Base-by-base conservation (phyloP, 345 rosid species). In the Melaleuca alternifolia region DNA sequence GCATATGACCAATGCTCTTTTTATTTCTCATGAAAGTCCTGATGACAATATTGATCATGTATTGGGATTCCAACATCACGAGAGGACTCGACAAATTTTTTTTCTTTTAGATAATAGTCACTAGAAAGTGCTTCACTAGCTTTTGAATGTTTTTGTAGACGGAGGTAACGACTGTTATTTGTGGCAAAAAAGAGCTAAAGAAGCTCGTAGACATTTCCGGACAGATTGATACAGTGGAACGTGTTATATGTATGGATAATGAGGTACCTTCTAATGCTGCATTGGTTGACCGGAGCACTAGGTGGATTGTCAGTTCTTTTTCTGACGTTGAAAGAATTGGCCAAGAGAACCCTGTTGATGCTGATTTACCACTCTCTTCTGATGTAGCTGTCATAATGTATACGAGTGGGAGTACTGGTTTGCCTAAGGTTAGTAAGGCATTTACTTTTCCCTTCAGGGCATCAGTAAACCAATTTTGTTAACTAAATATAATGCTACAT, bases 361-460 rank as follows among this genome's bases (percentile, higher is more conserved):
- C 98, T n/a, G 95, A 91, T 89, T 93, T 95, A 84, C 99, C 99
- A 18, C 89, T 91, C 87, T 65, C 96, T 84, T 91, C 93, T 86
- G 99, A 98, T 90, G 89, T 95, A 89, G 99, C 99, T 82, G 98
- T 98, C 86, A 95, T 98, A 87, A 96, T 98, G 99, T 98, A 96
- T 88, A 98, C 99, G 84, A 98, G 99, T 93, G 99, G 99, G 85
- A 96, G 99, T 90, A 95, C 99, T 87, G 98, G 99, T 50, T 88
- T 96, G 93, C 99, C 99, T 26, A 98, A 98, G 98, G 99, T 96
- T 88, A 84, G 81, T 37, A 37, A 37, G 93, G 54, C 85, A 83
- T 51, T 83, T 83, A 5, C 46, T 83, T 83, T 53, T 83, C 18
- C 48, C 79, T 71, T 37, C 1, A 4, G 23, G 10, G 48, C 48